Conservation (phyloP, 202 grass and related monocot species). For the Saccharum hybrid region DNA sequence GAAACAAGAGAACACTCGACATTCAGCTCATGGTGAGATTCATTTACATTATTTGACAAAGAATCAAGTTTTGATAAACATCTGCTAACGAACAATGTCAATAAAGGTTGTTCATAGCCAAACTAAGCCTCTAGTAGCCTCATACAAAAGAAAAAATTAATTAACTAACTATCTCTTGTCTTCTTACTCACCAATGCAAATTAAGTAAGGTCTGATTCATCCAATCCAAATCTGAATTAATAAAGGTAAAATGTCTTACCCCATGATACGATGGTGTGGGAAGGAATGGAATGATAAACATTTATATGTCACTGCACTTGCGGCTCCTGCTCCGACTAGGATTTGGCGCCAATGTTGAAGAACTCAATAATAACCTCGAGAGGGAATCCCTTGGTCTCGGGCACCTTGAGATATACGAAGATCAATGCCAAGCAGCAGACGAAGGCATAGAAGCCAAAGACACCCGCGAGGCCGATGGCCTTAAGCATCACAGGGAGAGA, state of each 20-base stretch:
- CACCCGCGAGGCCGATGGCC: constrained; percentile 55
- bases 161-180: no score
- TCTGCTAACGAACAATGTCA: background rate
- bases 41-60: background rate
- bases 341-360: constrained; percentile 70
- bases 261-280: no score
- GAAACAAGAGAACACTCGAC: background rate
- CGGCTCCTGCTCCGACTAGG: background rate
- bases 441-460: constrained; percentile 63
- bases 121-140: background rate
- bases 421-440: constrained; percentile 64
- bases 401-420: constrained; percentile 65
- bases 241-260: background rate
- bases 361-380: constrained; percentile 78
- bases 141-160: background rate
- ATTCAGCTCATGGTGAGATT: background rate
- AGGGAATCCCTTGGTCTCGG: constrained; percentile 73
- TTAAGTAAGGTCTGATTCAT: background rate
- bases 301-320: background rate
- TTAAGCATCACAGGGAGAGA: constrained; percentile 62
- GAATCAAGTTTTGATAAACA: background rate
- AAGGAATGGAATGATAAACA: no score
- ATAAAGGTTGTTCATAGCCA: background rate
- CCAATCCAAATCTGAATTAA: background rate
- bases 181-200: no score